A percentile compares a stretch with the other conserved stretches of the same genome.
Conservation (phyloP, 352 stramenopile genomes). For the Elongisporangium prolatum region DNA sequence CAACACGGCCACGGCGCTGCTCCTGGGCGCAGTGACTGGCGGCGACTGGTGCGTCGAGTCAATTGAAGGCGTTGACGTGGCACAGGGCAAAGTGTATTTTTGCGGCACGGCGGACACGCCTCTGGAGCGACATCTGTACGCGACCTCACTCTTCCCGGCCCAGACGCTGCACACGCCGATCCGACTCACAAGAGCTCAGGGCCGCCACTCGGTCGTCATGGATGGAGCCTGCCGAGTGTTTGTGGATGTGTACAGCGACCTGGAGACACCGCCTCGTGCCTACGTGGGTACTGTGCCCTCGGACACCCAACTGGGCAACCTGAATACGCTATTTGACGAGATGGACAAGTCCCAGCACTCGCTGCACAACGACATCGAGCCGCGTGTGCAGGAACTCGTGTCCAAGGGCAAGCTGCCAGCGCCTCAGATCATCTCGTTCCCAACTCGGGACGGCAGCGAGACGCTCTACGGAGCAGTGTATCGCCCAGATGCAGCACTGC, state of each 20-base stretch:
- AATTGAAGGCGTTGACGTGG: constrained; percentile 76
- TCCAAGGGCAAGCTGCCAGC: constrained; percentile 44
- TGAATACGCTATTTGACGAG: constrained; percentile 30
- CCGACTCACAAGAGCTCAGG: constrained; percentile 69
- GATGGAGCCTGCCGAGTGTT: constrained; percentile 77
- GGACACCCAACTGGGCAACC: constrained; percentile 25
- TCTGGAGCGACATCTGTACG: constrained; percentile 91
- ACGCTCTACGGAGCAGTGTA: constrained; percentile 93
- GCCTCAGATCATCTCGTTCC: constrained; percentile 69
- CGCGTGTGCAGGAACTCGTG: constrained; percentile 46
- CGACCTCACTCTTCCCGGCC: constrained; percentile 54
- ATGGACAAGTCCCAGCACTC: constrained; percentile 40
- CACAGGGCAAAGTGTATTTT: constrained; percentile 85
- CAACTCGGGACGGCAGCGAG: constrained; percentile 79
- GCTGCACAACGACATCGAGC: constrained; percentile 57
- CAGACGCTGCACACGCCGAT: constrained; percentile 41
- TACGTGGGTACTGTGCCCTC: constrained; percentile 47
- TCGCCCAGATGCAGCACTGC: constrained; percentile 72
- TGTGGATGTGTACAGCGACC: constrained; percentile 82
- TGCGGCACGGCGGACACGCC: constrained; percentile 83
- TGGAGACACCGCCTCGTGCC: constrained; percentile 57
- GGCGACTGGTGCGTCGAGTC: constrained; percentile 77
- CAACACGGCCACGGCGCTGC: constrained; percentile 22
- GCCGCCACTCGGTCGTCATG: constrained; percentile 91
- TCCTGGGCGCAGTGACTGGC: constrained; percentile 59